Evolutionary conservation across 1,284 basidiomycete genomes (phyloP), one percentile per base, ranked within the genome.

Genomic region (Fomitopsis pinicola): DNA sequence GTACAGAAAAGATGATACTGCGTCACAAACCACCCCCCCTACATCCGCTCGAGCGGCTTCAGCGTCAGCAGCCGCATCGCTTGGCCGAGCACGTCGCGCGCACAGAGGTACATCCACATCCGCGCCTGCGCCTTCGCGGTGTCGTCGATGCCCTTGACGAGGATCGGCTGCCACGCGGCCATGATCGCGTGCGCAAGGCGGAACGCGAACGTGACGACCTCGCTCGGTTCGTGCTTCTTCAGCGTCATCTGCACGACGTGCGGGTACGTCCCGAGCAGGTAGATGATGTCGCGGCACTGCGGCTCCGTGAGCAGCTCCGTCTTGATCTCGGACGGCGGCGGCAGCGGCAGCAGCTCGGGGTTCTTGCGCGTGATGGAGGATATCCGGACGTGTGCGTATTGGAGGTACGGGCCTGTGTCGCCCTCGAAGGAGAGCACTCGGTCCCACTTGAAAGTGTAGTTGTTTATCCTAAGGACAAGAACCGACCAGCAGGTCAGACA

Each of bases 361-460:
- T 96, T 96, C 77, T 97, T 97, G 63, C 97, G 92, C 71, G 89
- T 89, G 71, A 98, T 92, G 4, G 95, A 98, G 59, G 91, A 88
- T 42, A 99, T 82, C 40, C 97, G 92, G 68, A 97, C 96, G 78
- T 98, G 97, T 5, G 96, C 95, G 76, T 98, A 98, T 80, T 97
- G 95, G 46, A 97, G 85, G 77, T 96, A 97, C 0, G 94, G 92
- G 33, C 95, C 97, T 1, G 97, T 98, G 77, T 98, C 97, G 55
- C 97, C 97, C 75, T 98, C 95, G 73, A 98, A 98, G 38, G 92
- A 94, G 59, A 93, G 87, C 92, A 98, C 97, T 57, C 96, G 88
- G 66, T 91, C 87, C 89, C 94, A 96, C 76, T 96, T 92, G 78
- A 98, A 98, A 15, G 83, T 89, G 78, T 99, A 99, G 80, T 97